These are phyloP conservation scores for Mucor sp. DNA, from an alignment of 371 early-diverging fungal genomes.

Conservation along the genomic window DNA sequence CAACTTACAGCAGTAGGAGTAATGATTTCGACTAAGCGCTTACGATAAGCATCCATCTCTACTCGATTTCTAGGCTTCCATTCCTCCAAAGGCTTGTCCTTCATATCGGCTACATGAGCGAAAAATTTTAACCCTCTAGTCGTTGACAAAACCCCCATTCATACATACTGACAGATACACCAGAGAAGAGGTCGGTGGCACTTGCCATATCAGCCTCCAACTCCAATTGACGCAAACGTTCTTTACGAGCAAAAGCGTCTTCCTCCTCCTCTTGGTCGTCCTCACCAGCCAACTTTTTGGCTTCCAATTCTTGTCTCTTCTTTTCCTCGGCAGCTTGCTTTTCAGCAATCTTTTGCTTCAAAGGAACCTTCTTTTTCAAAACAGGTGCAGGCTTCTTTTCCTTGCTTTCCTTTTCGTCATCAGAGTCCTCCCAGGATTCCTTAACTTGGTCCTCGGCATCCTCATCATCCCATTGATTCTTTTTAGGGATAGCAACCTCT, in stretches of 20 bases:
- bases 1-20: slow-evolving; percentile 67
- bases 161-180: slow-evolving; percentile 58
- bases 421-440: slow-evolving; percentile 79
- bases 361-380: slow-evolving; percentile 65
- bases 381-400: slow-evolving; percentile 32
- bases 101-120: slow-evolving; percentile 38
- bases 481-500: slow-evolving; percentile 35
- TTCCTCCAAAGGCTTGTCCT: slow-evolving; percentile 60
- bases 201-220: slow-evolving; percentile 84
- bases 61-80: slow-evolving; percentile 81
- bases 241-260: slow-evolving; percentile 63
- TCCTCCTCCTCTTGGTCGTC: slow-evolving; percentile 62
- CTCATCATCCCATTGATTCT: slow-evolving; percentile 84
- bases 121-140: neutral
- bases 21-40: slow-evolving; percentile 71
- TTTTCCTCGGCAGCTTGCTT: slow-evolving; percentile 75
- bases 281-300: slow-evolving; percentile 48
- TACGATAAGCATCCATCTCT: slow-evolving; percentile 81
- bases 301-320: slow-evolving; percentile 59
- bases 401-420: slow-evolving; percentile 62
- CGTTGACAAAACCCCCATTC: neutral
- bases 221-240: slow-evolving; percentile 68
- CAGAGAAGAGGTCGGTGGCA: slow-evolving; percentile 84
- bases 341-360: slow-evolving; percentile 79
- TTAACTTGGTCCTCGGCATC: slow-evolving; percentile 77